These are phyloP conservation scores for Rubia peregrina DNA, from an alignment of 305 asterid genomes.

Conservation along the genomic window DNA sequence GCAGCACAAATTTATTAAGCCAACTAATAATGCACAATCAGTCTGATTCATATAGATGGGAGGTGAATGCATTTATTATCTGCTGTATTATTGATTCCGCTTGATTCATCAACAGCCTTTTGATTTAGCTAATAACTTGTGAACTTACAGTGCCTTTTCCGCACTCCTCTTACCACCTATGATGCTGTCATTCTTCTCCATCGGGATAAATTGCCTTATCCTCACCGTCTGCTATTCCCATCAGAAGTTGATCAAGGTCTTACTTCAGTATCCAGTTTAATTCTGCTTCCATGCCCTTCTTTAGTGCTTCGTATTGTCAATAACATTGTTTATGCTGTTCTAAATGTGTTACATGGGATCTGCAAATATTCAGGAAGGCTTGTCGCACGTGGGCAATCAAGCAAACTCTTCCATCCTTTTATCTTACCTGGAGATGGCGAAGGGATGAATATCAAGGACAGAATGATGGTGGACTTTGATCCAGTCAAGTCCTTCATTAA, in stretches of 20 bases:
- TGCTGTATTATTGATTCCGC: constrained; percentile 13
- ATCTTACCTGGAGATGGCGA: constrained; percentile 40
- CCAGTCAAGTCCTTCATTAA: constrained; percentile 57
- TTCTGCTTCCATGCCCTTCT: neutral
- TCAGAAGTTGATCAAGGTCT: constrained; percentile 74
- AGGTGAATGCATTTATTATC: constrained; percentile 45
- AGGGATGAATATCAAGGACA: constrained; percentile 40
- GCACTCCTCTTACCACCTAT: constrained; percentile 87
- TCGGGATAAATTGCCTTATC: constrained; percentile 73
- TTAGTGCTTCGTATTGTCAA: constrained; percentile 1
- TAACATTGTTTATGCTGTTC: constrained; percentile 4
- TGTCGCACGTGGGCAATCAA: constrained; percentile 55
- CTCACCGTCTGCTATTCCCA: constrained; percentile 78
- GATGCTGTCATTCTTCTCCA: constrained; percentile 91
- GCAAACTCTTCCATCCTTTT: constrained; percentile 71
- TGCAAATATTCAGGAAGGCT: constrained; percentile 42
- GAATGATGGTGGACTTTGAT: constrained; percentile 86
- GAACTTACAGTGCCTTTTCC: constrained; percentile 78
- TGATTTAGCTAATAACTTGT: constrained; percentile 11
- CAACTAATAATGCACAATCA: constrained; percentile 54
- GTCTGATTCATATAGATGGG: constrained; percentile 70
- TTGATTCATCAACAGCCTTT: neutral
- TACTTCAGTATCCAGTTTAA: constrained; percentile 6
- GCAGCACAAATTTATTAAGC: constrained; percentile 64
- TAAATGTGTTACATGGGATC: neutral